These are phyloP conservation scores for Magnaporthiopsis incrustans DNA, from an alignment of 2,329 filamentous ascomycete genomes.

Conservation along the genomic window DNA sequence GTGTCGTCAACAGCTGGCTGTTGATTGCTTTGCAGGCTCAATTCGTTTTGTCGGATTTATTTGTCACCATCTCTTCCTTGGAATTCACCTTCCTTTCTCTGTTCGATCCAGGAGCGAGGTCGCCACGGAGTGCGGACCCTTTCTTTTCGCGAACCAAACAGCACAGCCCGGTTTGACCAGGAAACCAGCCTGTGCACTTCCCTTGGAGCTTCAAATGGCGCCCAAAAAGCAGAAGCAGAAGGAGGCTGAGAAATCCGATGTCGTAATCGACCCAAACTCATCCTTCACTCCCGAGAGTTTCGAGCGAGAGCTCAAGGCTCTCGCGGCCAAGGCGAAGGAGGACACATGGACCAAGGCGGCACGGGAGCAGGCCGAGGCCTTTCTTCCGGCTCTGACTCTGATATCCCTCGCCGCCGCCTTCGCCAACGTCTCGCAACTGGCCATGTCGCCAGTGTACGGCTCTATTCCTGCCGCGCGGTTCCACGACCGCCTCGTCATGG, in stretches of 20 bases:
- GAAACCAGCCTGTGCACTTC: background rate
- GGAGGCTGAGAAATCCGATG: background rate
- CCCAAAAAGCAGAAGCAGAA: slow-evolving; percentile 9
- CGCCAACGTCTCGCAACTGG: slow-evolving; percentile 65
- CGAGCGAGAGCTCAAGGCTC: slow-evolving; percentile 43
- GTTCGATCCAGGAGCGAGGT: no score
- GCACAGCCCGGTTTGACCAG: background rate
- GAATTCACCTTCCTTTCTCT: background rate
- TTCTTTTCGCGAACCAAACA: background rate
- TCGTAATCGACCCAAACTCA: slow-evolving; percentile 20
- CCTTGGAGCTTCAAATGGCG: slow-evolving; percentile 8
- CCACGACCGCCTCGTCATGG: slow-evolving; percentile 59
- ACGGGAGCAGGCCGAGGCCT: slow-evolving; percentile 30
- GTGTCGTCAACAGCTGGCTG: slow-evolving; percentile 3
- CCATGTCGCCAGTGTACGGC: slow-evolving; percentile 81
- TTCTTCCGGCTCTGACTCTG: slow-evolving; percentile 33
- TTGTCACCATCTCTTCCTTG: background rate
- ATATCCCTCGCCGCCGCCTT: slow-evolving; percentile 53
- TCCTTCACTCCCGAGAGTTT: slow-evolving; percentile 43
- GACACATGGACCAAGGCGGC: slow-evolving; percentile 26
- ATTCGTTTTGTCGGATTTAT: background rate
- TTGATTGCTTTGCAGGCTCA: background rate
- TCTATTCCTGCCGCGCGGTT: slow-evolving; percentile 67
- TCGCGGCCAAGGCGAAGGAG: slow-evolving; percentile 36
- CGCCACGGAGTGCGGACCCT: background rate